Evolutionary conservation across 306 rosid species (phyloP), one percentile per base, ranked within the genome.

Genomic region (Amphicarpaea edgeworthii): DNA sequence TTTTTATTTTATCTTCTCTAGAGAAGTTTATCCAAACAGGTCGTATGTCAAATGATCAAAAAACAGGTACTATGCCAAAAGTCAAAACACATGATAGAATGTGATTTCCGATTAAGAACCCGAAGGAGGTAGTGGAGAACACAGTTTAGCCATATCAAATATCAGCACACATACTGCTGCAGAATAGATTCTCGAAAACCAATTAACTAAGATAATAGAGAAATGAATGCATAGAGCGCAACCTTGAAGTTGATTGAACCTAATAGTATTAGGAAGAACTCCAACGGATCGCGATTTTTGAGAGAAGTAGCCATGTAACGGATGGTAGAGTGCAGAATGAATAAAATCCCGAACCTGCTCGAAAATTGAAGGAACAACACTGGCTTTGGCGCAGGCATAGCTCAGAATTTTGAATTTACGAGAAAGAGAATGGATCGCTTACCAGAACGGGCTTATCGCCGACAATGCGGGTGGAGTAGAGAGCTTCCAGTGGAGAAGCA

Each of bases 321-420:
- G 89, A 74, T 94, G 96, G 58, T 94, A 94, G n/a, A 92, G 81
- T 43, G 95, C 90, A 60, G 98, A 94, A 78, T 87, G 97, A 77
- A 94, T 85, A 62, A 94, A 94, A 92, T 94, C 97, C 20, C 98
- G 95, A 85, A 94, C 97, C 98, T 93, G 83, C 28, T 53, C 23
- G 67, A 40, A 14, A 15, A 78, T 60, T 26, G 40, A 80, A 67
- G 4, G 3, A 69, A 79, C 11, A 60, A 24, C 49, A 5, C 30
- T 47, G 38, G 23, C 42, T 70, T 9, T 53, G 12, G 10, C 16
- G 17, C 34, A 71, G 59, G 17, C 46, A 69, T 74, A 6, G 71
- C 21, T 24, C 12, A 0, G 58, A 53, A 54, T 21, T 6, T 5
- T 1, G 38, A 57, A 57, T 14, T 1, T 6, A 5, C 12, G 40